Evolutionary conservation across 192 early-diverging fungal genomes (phyloP), one percentile per base, ranked within the genome.

Genomic region (Rhizophagus clarus): DNA sequence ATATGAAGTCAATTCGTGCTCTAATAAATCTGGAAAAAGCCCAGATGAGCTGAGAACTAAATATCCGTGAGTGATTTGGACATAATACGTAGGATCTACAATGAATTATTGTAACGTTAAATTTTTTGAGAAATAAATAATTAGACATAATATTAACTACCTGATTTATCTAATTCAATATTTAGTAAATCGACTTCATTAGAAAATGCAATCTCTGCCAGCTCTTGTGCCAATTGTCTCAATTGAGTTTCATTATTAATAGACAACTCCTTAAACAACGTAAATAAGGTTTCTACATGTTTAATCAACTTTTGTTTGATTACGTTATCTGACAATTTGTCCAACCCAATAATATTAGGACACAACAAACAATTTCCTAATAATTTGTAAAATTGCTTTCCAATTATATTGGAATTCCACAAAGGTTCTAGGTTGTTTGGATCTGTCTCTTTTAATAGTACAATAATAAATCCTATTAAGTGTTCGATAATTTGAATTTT

Each of bases 331-430:
- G 81, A 45, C 1, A 83, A 68, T 31, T 82, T 74, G 15, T 84
- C 80, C 9, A 81, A 82, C 79, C 81, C 85, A 5, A 86, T 82
- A 31, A 61, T 81, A 32, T 84, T 81, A 2, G 88, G 87, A 34
- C 81, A 79, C 68, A 91, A 88, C 2, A 91, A 74, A 31, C 82
- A 87, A 22, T 61, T 32, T 1, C 85, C 89, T n/a, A 89, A 79
- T 12, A 88, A 66, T 3, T 61, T 40, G 26, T 82, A 90, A 68
- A 91, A 88, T 11, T 66, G 32, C 0, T 83, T 51, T 37, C 79
- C 84, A 77, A 83, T 72, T 60, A 90, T 45, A 14, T 70, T 80
- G 2, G 79, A 64, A 4, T 51, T 31, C 34, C 75, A 60, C 2
- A 86, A 63, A 37, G 49, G 24, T 22, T 74, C 51, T 10, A 81